Evolutionary conservation across 2,329 filamentous ascomycete species (phyloP).

Genomic region (Xylariaceae sp.): DNA sequence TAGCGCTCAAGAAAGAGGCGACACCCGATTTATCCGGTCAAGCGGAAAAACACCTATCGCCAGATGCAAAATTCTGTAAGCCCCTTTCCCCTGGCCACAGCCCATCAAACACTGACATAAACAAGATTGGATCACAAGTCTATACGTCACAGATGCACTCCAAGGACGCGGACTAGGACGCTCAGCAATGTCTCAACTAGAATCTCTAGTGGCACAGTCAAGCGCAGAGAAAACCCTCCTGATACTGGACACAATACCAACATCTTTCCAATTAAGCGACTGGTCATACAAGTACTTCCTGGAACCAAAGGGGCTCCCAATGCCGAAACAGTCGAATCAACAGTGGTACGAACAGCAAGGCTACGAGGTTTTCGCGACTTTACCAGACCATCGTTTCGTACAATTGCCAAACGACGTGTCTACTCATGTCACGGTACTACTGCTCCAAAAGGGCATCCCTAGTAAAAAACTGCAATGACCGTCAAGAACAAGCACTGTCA

Average conservation of each 20-base stretch:
- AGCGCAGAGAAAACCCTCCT: not conserved
- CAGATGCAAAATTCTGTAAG: not conserved
- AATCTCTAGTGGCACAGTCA: not conserved
- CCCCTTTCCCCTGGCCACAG: not conserved
- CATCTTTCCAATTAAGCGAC: not conserved
- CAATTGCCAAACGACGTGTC: not conserved
- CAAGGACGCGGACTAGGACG: slow-evolving; percentile 4
- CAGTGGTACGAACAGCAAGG: slow-evolving; percentile 7
- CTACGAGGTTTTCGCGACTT: slow-evolving; percentile 2
- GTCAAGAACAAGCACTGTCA: too few species aligned
- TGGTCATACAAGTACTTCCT: not conserved
- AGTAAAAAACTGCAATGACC: too few species aligned
- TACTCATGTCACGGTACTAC: too few species aligned
- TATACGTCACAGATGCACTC: slow-evolving; percentile 1
- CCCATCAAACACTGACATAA: not conserved
- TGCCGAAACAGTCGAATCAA: slow-evolving; percentile 5
- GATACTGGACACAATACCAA: slow-evolving; percentile 3
- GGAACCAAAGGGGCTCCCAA: not conserved
- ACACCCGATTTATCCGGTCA: not conserved
- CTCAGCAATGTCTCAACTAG: slow-evolving; percentile 5
- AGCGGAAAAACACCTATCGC: not conserved
- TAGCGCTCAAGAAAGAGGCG: slow-evolving; percentile 4
- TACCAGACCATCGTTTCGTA: not conserved
- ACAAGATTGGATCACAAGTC: slow-evolving; percentile 6
- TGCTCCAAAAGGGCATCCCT: too few species aligned